phyloP scores from a whole-genome alignment of 2,329 filamentous ascomycete genomes.

The Colletotrichum camelliae region DNA sequence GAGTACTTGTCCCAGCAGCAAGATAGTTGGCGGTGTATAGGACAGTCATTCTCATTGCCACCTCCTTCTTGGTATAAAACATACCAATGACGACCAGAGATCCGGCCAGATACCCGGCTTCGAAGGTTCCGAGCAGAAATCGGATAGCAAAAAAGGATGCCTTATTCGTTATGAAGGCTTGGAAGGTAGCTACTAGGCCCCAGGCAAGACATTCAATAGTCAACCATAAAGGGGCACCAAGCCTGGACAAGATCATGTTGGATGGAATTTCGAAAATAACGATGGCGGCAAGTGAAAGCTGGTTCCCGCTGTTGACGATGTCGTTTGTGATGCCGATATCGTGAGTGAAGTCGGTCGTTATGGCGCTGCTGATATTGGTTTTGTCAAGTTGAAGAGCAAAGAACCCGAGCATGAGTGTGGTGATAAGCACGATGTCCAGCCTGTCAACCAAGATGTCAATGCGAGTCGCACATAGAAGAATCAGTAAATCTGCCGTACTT shows the following conservation, averaged over 20 bases:
- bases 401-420: background rate
- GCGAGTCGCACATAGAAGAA: background rate
- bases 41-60: background rate
- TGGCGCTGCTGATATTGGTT: background rate
- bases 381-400: constrained; percentile 2
- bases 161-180: background rate
- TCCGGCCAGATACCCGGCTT: background rate
- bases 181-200: background rate
- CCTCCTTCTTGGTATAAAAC: background rate
- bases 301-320: background rate
- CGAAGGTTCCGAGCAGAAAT: background rate
- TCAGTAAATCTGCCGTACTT: background rate
- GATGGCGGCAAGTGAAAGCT: background rate
- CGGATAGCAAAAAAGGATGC: background rate
- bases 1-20: background rate
- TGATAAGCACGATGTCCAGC: background rate
- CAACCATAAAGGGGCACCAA: background rate
- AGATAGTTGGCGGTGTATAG: background rate
- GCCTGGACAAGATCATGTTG: background rate
- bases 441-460: background rate
- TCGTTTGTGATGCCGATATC: background rate
- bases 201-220: background rate
- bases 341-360: background rate
- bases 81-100: background rate
- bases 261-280: constrained; percentile 3